Base-by-base conservation (phyloP, 2,329 filamentous ascomycete species). In the Verticillium nonalfalfae region DNA sequence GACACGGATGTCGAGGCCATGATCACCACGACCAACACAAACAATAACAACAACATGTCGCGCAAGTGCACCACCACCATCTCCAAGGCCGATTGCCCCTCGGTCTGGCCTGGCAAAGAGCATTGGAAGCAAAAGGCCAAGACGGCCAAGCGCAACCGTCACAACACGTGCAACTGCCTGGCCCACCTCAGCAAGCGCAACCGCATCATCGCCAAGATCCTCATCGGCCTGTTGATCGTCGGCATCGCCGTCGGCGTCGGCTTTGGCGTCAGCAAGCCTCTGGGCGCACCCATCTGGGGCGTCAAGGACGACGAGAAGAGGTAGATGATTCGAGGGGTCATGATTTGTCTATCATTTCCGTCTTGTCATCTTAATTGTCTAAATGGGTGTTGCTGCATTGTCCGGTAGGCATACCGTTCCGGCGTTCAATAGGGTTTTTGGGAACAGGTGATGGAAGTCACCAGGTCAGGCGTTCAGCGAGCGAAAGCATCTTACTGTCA, bases 41-140 rank as follows among this genome's bases (percentile, higher is more conserved):
- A 26, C 4, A 56, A 15, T 18, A 50, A 21, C 40, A 21, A 50
- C 45, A 50, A 50, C 45, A 50, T 50, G 45, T 56, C 54, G 1
- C 69, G 71, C 61, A 75, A 74, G 62, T 73, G 74, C 5, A 67
- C 72, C 61, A 71, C 69, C 18, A 72, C 68, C 45, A 69, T 70
- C 35, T 79, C 78, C 60, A 77, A 77, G 63, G 73, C 70, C 58
- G 82, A 87, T 63, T 81, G 79, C 67, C 76, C 81, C 55, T 61
- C 63, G 35, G 82, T 86, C 18, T 88, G 85, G 85, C 85, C 85
- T 5, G 81, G 81, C 61, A 80, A 84, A 68, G 78, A 81, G 31
- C 80, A 86, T 69, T 86, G 85, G 84, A 83, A 81, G 71, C 76
- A 79, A 63, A 84, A 85, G 75, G 82, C 83, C 63, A 83, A 82